Evolutionary conservation across 441 rosid genomes (phyloP), one percentile per base, ranked within the genome.

Genomic region (Erodium moschatum): DNA sequence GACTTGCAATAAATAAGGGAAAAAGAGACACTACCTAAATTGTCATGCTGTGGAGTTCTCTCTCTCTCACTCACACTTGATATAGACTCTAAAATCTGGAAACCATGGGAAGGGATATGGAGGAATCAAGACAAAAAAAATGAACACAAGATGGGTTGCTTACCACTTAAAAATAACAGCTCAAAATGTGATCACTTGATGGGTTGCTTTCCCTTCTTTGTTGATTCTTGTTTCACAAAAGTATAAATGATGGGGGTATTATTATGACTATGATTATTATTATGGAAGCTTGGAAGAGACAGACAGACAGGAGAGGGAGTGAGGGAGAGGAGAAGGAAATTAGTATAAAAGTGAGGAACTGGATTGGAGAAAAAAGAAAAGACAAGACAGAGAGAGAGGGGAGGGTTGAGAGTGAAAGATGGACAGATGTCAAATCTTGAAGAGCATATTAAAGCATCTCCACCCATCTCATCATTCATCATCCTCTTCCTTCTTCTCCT

Each of bases 371-470:
- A 46, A 46, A 46, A 12, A 46, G 54, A 46, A 13, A 9, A 46
- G 54, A 46, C n/a, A 12, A 46, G 54, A 46, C n/a, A 46, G 29
- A 11, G 40, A 15, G 67, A 11, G 40, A 15, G 67, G 2, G 35
- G 68, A 64, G 19, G 35, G 11, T 29, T 42, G 27, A 29, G 33
- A 31, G 70, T 50, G 29, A 60, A 10, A 67, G 60, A 52, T 52
- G 75, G 81, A 82, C 85, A 86, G 80, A 69, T 86, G 88, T 82
- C 84, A 70, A 79, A 78, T 67, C 74, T 19, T 50, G 61, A 80
- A 82, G 78, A 67, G 83, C 78, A 72, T 66, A 75, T 63, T 68
- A 70, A 67, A 81, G 86, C 87, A 75, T 79, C 86, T 86, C 82
- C 85, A 76, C 80, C 79, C 84, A 67, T 74, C 78, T 38, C 66